Conservation (phyloP, 148 eudicot species). For the Chenopodium formosanum region DNA sequence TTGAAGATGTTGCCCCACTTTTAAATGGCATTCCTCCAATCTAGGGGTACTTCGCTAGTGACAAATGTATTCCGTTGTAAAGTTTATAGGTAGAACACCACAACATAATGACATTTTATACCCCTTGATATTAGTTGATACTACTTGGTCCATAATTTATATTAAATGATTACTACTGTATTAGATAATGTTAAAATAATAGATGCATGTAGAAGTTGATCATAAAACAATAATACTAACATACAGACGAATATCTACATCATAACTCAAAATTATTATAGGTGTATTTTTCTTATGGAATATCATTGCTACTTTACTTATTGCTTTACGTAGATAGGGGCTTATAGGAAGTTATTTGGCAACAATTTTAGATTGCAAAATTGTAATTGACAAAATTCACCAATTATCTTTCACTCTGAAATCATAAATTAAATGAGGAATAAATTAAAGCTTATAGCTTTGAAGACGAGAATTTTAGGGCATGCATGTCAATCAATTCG, state of each 20-base stretch:
- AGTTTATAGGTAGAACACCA: background rate
- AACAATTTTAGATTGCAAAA: too few species aligned
- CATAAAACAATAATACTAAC: background rate
- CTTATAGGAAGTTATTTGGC: too few species aligned
- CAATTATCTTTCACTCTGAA: too few species aligned
- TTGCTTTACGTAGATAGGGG: background rate
- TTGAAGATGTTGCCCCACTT: background rate
- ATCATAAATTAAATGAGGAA: too few species aligned
- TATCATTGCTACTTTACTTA: background rate
- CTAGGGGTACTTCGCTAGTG: background rate
- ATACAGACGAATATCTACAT: background rate
- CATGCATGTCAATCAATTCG: too few species aligned
- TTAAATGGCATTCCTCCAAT: background rate
- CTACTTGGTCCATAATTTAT: too few species aligned
- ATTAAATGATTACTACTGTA: background rate
- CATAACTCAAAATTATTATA: background rate
- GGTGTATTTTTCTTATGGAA: background rate
- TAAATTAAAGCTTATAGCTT: too few species aligned
- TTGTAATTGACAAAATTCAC: too few species aligned
- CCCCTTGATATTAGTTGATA: too few species aligned
- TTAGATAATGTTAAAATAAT: background rate
- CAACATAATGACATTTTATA: background rate
- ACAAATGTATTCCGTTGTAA: background rate
- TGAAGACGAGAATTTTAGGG: too few species aligned
- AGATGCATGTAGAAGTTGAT: slow-evolving; percentile 1